Conservation (phyloP, 225 moss, liverwort and hornwort species). For the Anthoceros angustus region DNA sequence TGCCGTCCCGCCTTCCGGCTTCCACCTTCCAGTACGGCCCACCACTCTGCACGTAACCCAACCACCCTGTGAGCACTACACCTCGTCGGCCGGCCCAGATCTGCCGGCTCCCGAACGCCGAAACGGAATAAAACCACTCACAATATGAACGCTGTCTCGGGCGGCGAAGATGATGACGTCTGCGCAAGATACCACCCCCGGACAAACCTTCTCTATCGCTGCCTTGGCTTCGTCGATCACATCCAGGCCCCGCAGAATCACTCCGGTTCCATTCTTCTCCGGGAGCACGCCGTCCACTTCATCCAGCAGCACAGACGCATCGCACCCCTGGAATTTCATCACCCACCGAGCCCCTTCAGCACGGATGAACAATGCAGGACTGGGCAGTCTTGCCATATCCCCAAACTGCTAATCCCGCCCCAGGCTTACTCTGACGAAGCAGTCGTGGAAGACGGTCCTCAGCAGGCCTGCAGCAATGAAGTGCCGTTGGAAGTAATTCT, state of each 20-base stretch:
- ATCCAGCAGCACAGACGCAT: conserved; percentile 26
- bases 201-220: conserved; percentile 15
- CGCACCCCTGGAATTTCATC: conserved; percentile 20
- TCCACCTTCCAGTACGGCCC: neutral
- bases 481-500: neutral
- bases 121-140: neutral
- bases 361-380: neutral
- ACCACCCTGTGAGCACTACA: neutral
- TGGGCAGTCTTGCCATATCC: neutral
- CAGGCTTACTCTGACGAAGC: conserved; percentile 15
- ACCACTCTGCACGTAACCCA: neutral
- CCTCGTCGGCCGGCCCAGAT: neutral
- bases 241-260: conserved; percentile 20
- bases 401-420: neutral
- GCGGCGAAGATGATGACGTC: conserved; percentile 21
- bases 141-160: conserved; percentile 17
- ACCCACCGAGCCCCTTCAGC: neutral
- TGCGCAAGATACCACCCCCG: conserved; percentile 19
- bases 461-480: conserved; percentile 12
- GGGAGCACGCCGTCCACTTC: neutral
- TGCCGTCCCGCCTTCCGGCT: conserved; percentile 20
- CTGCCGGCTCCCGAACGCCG: neutral
- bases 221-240: conserved; percentile 15
- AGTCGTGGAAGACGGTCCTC: conserved; percentile 20
- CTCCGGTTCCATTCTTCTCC: conserved; percentile 13